phyloP scores from a whole-genome alignment of 106 monocot genomes.

The Apostasia ramifera region DNA sequence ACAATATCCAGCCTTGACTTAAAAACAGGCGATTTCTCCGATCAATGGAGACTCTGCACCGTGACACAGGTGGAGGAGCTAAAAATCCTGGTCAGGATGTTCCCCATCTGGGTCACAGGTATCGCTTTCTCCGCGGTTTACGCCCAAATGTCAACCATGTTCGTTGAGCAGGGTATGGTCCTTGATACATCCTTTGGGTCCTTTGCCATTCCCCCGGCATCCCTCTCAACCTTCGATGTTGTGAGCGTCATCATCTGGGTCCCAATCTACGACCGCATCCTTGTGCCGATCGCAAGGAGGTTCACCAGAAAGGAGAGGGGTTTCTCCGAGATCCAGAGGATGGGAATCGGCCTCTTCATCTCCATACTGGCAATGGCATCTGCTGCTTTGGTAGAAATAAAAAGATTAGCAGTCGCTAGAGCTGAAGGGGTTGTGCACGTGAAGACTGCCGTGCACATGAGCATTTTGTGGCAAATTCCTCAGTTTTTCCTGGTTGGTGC shows the following conservation, averaged over 20 bases:
- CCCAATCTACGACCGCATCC: conserved; percentile 49
- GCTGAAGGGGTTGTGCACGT: conserved; percentile 24
- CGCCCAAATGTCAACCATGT: conserved; percentile 54
- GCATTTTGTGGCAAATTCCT: conserved; percentile 63
- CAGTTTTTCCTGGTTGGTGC: conserved; percentile 52
- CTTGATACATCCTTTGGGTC: conserved; percentile 32
- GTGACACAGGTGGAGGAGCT: conserved; percentile 72
- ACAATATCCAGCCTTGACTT: conserved; percentile 16
- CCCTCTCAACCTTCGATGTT: conserved; percentile 48
- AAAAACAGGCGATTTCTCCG: conserved; percentile 17
- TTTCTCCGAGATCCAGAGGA: conserved; percentile 49
- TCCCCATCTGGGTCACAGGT: conserved; percentile 53
- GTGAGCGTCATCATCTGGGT: conserved; percentile 51
- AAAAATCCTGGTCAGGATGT: conserved; percentile 58
- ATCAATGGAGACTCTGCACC: conserved; percentile 60
- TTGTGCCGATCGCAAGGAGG: conserved; percentile 37
- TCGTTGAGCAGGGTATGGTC: conserved; percentile 69
- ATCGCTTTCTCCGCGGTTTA: conserved; percentile 49
- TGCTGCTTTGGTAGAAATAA: conserved; percentile 53
- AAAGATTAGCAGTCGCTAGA: conserved; percentile 36
- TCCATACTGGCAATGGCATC: conserved; percentile 44
- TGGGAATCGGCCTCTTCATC: conserved; percentile 60
- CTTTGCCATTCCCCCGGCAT: conserved; percentile 59
- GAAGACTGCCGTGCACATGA: conserved; percentile 40
- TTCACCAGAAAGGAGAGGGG: conserved; percentile 61